Percentiles rank a stretch among this genome's conserved stretches.
Evolutionary conservation across 78 protist species (phyloP).

Genomic region (Cyanophora paradoxa): DNA sequence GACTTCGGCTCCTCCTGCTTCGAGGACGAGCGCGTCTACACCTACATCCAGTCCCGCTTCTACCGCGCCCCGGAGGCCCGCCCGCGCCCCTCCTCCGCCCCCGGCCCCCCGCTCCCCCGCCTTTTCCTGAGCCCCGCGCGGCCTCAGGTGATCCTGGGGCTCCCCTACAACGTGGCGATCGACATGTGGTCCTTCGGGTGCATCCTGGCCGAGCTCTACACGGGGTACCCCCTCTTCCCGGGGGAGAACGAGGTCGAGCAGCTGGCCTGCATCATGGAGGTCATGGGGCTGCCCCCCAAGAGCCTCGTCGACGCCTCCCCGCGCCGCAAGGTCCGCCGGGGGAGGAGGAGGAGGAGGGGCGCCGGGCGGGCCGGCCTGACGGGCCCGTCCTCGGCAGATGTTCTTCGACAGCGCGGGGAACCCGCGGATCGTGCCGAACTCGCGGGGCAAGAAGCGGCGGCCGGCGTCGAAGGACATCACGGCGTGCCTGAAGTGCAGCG

Average conservation of each 20-base stretch:
- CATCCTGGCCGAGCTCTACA: constrained; percentile 21
- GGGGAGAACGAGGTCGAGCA: constrained; percentile 84
- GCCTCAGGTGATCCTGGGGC: constrained; percentile 47
- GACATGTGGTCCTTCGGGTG: constrained; percentile 98
- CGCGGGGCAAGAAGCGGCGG: constrained; percentile 56
- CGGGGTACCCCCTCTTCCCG: constrained; percentile 87
- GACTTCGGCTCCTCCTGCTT: constrained; percentile 90
- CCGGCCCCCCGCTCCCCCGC: neutral
- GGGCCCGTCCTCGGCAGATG: no score
- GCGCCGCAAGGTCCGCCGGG: constrained; percentile 35
- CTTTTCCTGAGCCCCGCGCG: no score
- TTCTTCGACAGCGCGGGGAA: constrained; percentile 8
- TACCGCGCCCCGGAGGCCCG: constrained; percentile 58
- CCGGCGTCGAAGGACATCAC: constrained; percentile 52
- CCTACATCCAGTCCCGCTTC: constrained; percentile 54
- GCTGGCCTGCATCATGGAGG: constrained; percentile 64
- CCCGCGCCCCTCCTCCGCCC: constrained; percentile 72
- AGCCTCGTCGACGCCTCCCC: constrained; percentile 31
- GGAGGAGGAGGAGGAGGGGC: no score
- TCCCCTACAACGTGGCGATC: constrained; percentile 76
- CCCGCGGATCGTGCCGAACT: constrained; percentile 42
- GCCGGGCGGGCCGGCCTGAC: no score
- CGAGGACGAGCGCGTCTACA: constrained; percentile 60
- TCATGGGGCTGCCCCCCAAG: constrained; percentile 74
- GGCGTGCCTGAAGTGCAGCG: constrained; percentile 34